Percentiles rank a stretch among this genome's conserved stretches.
phyloP scores from a whole-genome alignment of 345 rosid species.

The Populus nigra region DNA sequence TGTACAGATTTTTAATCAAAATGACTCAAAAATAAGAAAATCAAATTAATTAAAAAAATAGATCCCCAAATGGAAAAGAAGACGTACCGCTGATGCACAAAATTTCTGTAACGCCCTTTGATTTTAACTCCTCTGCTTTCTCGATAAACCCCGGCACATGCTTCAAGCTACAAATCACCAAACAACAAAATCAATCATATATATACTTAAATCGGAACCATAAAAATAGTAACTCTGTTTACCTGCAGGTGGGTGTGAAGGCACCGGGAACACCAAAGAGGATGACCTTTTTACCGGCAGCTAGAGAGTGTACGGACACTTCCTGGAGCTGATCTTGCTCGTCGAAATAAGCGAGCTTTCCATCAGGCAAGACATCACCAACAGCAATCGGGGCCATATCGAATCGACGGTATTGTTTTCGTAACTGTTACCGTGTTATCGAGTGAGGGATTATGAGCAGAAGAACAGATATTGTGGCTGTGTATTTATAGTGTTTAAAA shows the following conservation, averaged over 20 bases:
- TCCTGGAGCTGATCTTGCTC: constrained; percentile 78
- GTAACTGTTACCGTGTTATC: background rate
- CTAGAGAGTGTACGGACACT: constrained; percentile 73
- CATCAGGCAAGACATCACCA: constrained; percentile 76
- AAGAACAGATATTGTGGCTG: too few species aligned
- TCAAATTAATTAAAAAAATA: background rate
- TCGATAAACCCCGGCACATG: constrained; percentile 97
- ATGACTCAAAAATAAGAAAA: too few species aligned
- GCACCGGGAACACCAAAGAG: constrained; percentile 98
- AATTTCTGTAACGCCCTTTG: constrained; percentile 80
- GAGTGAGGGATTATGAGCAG: background rate
- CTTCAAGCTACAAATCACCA: constrained; percentile 48
- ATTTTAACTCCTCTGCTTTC: constrained; percentile 73
- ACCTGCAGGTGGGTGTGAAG: constrained; percentile 99
- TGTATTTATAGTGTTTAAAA: too few species aligned
- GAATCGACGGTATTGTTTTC: background rate
- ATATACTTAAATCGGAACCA: background rate
- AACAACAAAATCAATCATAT: background rate
- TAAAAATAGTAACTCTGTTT: background rate
- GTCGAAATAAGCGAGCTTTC: constrained; percentile 77
- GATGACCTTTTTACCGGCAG: constrained; percentile 78
- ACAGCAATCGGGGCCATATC: constrained; percentile 83
- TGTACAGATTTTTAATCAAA: too few species aligned
- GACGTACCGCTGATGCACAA: constrained; percentile 74
- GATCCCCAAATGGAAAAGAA: background rate